Conservation (phyloP, 1,284 basidiomycete genomes). For the Bjerkandera adusta region DNA sequence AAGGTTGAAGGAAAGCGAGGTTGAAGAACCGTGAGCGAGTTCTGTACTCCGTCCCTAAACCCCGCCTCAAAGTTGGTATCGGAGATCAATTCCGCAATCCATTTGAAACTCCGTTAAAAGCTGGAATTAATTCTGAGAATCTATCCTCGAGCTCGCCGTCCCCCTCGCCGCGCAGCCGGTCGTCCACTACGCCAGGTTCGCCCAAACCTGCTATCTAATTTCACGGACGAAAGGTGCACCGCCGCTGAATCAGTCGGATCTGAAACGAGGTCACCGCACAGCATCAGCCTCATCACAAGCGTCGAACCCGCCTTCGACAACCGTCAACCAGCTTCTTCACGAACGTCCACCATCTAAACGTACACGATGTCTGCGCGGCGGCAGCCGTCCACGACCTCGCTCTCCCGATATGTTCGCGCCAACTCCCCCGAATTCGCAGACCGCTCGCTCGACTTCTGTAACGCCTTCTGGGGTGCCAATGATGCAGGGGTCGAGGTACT, state of each 20-base stretch:
- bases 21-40: too few species aligned
- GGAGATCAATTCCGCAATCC: too few species aligned
- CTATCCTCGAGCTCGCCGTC: too few species aligned
- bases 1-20: too few species aligned
- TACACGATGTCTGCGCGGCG: conserved; percentile 40
- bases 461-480: conserved; percentile 90
- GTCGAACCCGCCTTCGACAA: conserved; percentile 2
- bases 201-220: too few species aligned
- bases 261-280: conserved; percentile 15
- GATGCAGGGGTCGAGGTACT: conserved; percentile 92
- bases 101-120: too few species aligned
- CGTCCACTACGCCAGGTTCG: too few species aligned
- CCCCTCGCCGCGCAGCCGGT: too few species aligned
- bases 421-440: conserved; percentile 47
- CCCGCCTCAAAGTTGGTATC: too few species aligned
- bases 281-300: conserved; percentile 10
- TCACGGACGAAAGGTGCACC: not conserved
- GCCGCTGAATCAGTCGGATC: too few species aligned
- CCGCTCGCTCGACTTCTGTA: conserved; percentile 85
- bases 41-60: too few species aligned
- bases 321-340: not conserved
- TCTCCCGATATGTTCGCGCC: conserved; percentile 61
- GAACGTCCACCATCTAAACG: not conserved
- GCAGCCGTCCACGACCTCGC: conserved; percentile 72
- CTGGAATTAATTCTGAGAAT: too few species aligned